A percentile compares a stretch with the other conserved stretches of the same genome.
Conservation (phyloP, 1,284 basidiomycete genomes). For the Rhodotorula sp. region DNA sequence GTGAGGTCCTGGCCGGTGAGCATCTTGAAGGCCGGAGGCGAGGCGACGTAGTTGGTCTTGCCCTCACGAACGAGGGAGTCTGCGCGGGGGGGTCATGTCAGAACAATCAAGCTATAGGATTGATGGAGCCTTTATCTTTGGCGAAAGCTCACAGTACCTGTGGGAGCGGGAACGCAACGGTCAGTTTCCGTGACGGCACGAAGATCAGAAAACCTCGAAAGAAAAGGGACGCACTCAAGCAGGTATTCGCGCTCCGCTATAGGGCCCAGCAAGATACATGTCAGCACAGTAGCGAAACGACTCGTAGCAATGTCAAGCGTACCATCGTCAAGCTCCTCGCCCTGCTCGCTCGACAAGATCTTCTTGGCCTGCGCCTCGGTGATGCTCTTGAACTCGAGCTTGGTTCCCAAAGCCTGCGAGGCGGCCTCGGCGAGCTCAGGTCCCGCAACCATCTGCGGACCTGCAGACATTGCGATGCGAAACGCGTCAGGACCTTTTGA, state of each 20-base stretch:
- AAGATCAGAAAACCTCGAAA: not conserved
- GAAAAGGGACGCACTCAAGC: constrained; percentile 13
- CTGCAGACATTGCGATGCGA: not conserved
- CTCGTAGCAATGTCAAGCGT: not conserved
- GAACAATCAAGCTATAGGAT: not conserved
- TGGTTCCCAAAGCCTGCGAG: constrained; percentile 24
- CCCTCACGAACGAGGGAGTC: constrained; percentile 11
- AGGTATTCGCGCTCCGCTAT: constrained; percentile 8
- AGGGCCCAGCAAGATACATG: no score
- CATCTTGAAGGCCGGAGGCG: not conserved
- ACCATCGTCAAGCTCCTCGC: constrained; percentile 9
- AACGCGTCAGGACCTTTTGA: no score
- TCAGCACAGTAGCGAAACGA: no score
- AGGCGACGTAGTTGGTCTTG: constrained; percentile 17
- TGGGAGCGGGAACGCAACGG: not conserved
- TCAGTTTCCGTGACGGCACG: no score
- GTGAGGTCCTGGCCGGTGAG: constrained; percentile 11
- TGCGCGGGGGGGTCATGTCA: not conserved
- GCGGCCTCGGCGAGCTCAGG: constrained; percentile 37
- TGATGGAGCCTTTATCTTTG: no score
- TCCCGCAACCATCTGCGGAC: constrained; percentile 23
- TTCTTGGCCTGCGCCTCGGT: constrained; percentile 19
- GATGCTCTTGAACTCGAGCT: constrained; percentile 16
- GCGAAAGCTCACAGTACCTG: not conserved
- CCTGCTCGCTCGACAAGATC: not conserved